Percentiles rank a stretch among this genome's conserved stretches.
These are phyloP conservation scores for Fusarium begoniae DNA, from an alignment of 2,329 filamentous ascomycete species.

Conservation along the genomic window DNA sequence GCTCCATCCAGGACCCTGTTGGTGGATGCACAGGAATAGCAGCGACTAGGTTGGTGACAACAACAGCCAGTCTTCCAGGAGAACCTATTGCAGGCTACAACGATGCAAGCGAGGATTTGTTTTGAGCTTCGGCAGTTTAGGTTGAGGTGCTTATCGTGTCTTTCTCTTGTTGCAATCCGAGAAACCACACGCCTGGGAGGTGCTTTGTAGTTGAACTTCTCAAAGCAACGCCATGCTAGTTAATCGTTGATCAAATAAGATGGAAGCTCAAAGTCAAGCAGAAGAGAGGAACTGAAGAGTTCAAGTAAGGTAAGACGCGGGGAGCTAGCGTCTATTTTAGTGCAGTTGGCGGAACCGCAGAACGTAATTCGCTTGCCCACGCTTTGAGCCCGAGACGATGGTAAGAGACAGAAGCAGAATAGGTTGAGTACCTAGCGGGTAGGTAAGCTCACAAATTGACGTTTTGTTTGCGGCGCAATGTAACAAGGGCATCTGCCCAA, in stretches of 20 bases:
- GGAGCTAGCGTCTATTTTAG: slow-evolving; percentile 42
- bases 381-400: slow-evolving; percentile 10
- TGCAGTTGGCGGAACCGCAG: slow-evolving; percentile 39
- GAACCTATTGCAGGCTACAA: slow-evolving; percentile 10
- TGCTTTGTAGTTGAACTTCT: neutral
- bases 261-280: slow-evolving; percentile 2
- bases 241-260: slow-evolving; percentile 5
- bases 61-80: slow-evolving; percentile 15
- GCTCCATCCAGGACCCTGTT: slow-evolving; percentile 41
- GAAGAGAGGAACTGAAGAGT: slow-evolving; percentile 14
- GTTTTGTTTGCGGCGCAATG: neutral
- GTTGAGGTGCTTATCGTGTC: neutral
- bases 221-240: neutral
- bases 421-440: neutral
- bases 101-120: slow-evolving; percentile 4
- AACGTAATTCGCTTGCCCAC: slow-evolving; percentile 1
- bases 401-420: neutral
- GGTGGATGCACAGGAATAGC: slow-evolving; percentile 25
- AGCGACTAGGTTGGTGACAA: slow-evolving; percentile 15
- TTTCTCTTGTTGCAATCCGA: neutral
- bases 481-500: neutral
- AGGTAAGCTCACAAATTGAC: neutral
- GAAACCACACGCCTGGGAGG: neutral
- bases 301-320: slow-evolving; percentile 40
- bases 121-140: neutral